Evolutionary conservation across 257 asterid genomes (phyloP), one percentile per base, ranked within the genome.

Genomic region (Gentiana macrophylla): DNA sequence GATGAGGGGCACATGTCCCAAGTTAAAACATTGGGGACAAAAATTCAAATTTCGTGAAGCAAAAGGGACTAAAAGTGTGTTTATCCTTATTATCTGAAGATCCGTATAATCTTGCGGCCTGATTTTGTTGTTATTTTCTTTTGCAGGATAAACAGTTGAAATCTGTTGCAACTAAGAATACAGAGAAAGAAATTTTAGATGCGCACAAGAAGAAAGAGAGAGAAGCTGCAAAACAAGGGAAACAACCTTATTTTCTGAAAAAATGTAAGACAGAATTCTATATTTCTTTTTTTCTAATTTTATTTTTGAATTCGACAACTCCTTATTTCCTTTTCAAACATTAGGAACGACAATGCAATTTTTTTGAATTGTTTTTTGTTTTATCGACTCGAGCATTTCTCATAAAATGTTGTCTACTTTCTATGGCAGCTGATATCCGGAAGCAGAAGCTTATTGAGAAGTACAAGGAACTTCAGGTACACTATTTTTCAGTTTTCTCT

Each of bases 121-220:
- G 32, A 1, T 35, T 33, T 54, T 35, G 5, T 2, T 50, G 50
- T 12, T 53, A 7, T 12, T 35, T 48, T 46, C 5, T 67, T 4
- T 51, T 24, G 55, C 65, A 89, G 97, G 81, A 81, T 67, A 88
- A 66, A 66, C 94, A 85, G 70, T 67, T 88, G 80, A 92, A 83
- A 73, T 70, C 82, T 35, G 84, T 80, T 44, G 78, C 70, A 37
- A 35, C 83, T 35, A 92, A 75, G 72, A 82, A 63, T 34, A 69
- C 91, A 5, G 95, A 80, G 63, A 83, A 76, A 68, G 84, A 79
- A 45, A 83, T 92, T 56, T 62, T 88, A 68, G 69, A 84, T 12
- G 84, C 75, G 74, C 99, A 88, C 79, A 92, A 81, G 94, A 84
- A 79, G 84, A 92, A 86, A 79, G 94, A 88, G 80, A 81, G 93